phyloP scores from a whole-genome alignment of 345 rosid genomes.

The Pistacia vera region DNA sequence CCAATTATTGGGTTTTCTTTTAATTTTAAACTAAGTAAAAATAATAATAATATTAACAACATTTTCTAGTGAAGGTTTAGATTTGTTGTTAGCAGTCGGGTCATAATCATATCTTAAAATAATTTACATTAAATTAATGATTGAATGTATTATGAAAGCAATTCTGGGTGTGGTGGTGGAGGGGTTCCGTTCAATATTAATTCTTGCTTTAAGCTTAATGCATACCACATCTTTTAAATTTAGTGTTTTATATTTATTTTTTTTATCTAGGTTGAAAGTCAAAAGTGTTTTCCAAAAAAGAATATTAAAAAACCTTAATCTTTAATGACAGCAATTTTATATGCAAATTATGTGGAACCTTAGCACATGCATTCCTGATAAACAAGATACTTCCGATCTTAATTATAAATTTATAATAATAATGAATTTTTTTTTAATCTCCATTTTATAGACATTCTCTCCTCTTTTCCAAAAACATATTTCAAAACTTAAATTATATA shows the following conservation, averaged over 20 bases:
- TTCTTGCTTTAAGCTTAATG: no score
- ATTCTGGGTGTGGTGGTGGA: no score
- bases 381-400: not conserved
- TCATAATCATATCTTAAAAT: not conserved
- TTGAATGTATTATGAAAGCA: not conserved
- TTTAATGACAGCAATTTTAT: not conserved
- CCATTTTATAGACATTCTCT: not conserved
- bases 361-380: constrained; percentile 25
- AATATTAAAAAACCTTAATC: not conserved
- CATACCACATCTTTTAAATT: no score
- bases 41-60: not conserved
- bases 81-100: constrained; percentile 5
- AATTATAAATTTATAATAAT: no score
- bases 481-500: no score
- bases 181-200: no score
- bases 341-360: constrained; percentile 24
- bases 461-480: no score
- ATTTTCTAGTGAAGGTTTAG: no score
- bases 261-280: no score
- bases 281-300: not conserved
- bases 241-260: no score
- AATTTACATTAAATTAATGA: not conserved
- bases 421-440: not conserved
- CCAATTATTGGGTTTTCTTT: constrained; percentile 5
- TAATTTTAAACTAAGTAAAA: not conserved